A percentile compares a stretch with the other conserved stretches of the same genome.
phyloP scores from a whole-genome alignment of 2,329 filamentous ascomycete genomes.

The Metarhizium humberi region DNA sequence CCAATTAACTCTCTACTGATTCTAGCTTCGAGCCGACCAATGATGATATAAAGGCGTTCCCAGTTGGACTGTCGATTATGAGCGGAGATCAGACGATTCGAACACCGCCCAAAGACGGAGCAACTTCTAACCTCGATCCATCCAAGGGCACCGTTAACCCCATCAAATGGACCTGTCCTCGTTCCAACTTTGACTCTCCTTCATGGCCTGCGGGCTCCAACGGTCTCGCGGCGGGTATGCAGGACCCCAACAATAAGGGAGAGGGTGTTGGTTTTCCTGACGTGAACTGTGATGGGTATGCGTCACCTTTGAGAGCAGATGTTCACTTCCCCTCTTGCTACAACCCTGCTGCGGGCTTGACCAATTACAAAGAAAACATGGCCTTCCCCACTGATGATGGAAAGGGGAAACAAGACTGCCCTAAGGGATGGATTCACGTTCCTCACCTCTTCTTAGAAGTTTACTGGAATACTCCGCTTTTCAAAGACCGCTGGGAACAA shows the following conservation, averaged over 20 bases:
- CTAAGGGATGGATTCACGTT: slow-evolving; percentile 42
- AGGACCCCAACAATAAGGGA: slow-evolving; percentile 43
- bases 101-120: slow-evolving; percentile 44
- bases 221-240: slow-evolving; percentile 44
- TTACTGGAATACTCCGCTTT: slow-evolving; percentile 50
- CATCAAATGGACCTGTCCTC: slow-evolving; percentile 53
- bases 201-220: slow-evolving; percentile 46
- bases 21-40: slow-evolving; percentile 49
- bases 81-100: slow-evolving; percentile 53
- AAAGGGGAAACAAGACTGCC: slow-evolving; percentile 44
- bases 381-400: slow-evolving; percentile 43
- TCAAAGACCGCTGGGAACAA: slow-evolving; percentile 42
- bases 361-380: slow-evolving; percentile 57
- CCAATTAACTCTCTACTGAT: not conserved
- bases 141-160: slow-evolving; percentile 41
- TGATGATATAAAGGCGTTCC: slow-evolving; percentile 61
- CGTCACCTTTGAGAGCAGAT: slow-evolving; percentile 54
- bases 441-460: slow-evolving; percentile 51
- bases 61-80: slow-evolving; percentile 61
- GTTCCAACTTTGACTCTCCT: slow-evolving; percentile 37
- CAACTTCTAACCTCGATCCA: slow-evolving; percentile 40
- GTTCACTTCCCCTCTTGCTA: slow-evolving; percentile 69
- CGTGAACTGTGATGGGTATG: slow-evolving; percentile 54
- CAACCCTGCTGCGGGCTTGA: slow-evolving; percentile 51
- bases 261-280: slow-evolving; percentile 60